Conservation (phyloP, 2,329 filamentous ascomycete species). For the Aspergillus fischeri region DNA sequence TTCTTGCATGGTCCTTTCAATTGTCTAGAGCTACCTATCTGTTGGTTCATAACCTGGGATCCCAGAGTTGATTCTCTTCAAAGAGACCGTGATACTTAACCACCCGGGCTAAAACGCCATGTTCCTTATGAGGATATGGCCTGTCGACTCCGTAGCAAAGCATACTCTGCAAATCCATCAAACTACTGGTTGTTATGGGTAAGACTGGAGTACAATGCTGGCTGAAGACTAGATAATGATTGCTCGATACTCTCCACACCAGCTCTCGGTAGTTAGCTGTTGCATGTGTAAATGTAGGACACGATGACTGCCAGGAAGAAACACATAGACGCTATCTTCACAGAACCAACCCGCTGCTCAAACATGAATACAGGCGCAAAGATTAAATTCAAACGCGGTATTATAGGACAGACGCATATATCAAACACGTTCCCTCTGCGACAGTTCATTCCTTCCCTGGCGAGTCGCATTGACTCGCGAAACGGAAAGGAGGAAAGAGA, state of each 20-base stretch:
- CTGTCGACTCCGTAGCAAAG: too few species aligned
- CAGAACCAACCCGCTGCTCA: not conserved
- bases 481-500: not conserved
- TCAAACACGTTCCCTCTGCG: not conserved
- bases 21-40: not conserved
- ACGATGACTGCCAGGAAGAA: not conserved
- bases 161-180: not conserved
- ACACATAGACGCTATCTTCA: not conserved
- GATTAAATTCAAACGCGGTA: not conserved
- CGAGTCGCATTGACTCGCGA: not conserved
- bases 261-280: not conserved
- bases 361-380: not conserved
- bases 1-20: not conserved
- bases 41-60: not conserved
- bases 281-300: not conserved
- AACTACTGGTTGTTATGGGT: not conserved
- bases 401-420: not conserved
- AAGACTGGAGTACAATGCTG: too few species aligned
- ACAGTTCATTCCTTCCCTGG: not conserved
- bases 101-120: not conserved
- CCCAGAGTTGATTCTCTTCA: too few species aligned
- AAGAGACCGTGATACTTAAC: too few species aligned
- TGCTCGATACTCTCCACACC: not conserved
- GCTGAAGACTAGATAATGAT: not conserved
- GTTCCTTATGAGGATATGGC: too few species aligned